phyloP scores from a whole-genome alignment of 2,329 filamentous ascomycete species.

The Immersiporthe knoxdaviesiana region DNA sequence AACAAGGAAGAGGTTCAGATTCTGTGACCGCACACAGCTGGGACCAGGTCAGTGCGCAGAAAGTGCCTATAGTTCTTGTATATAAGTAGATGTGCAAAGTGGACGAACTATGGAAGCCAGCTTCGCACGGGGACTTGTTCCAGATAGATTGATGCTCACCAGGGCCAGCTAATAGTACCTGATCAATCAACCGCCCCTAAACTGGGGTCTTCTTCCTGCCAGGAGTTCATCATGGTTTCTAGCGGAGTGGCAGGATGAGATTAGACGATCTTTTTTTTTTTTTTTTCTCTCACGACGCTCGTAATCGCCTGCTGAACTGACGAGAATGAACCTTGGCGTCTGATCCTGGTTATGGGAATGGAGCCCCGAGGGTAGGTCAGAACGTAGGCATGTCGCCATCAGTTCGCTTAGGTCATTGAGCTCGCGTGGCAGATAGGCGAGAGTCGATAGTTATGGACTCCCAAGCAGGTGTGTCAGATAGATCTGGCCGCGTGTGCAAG shows the following conservation, averaged over 20 bases:
- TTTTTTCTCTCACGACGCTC: not conserved
- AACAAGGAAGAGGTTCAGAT: not conserved
- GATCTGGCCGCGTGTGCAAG: not conserved
- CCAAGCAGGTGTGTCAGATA: not conserved
- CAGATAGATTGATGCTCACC: not conserved
- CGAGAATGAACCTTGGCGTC: not conserved
- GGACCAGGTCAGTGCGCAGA: not conserved
- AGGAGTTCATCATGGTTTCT: not conserved
- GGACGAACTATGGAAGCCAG: not conserved
- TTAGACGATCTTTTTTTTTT: not conserved
- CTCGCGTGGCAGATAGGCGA: not conserved
- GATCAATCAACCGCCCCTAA: not conserved
- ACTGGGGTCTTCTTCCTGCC: not conserved
- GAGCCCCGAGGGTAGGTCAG: not conserved
- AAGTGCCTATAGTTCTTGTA: not conserved
- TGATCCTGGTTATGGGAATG: not conserved
- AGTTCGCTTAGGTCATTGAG: not conserved
- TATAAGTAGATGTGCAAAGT: not conserved
- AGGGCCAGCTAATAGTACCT: not conserved
- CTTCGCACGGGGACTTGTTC: not conserved
- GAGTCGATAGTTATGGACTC: not conserved
- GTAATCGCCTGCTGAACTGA: not conserved
- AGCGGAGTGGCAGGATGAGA: not conserved
- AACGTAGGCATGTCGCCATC: not conserved
- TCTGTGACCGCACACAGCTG: not conserved